phyloP scores from a whole-genome alignment of 1,284 basidiomycete species.

The Pseudozyma tsukubaensis region DNA sequence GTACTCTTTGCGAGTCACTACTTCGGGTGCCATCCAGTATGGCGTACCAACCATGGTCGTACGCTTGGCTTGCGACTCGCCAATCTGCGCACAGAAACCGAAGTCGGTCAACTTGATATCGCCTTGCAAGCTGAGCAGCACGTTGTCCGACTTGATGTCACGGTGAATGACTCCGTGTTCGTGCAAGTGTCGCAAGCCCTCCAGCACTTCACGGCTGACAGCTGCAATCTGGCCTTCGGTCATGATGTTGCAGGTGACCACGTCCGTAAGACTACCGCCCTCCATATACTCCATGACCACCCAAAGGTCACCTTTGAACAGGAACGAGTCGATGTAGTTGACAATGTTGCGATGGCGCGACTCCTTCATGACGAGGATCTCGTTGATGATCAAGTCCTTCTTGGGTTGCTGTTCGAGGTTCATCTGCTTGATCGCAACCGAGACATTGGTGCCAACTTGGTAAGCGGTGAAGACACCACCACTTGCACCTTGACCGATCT shows the following conservation, averaged over 20 bases:
- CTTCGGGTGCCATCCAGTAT: slow-evolving; percentile 99
- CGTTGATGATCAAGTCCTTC: slow-evolving; percentile 99
- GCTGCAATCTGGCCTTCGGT: slow-evolving; percentile 92
- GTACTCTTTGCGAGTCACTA: slow-evolving; percentile 97
- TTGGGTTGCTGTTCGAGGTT: slow-evolving; percentile 99
- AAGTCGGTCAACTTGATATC: slow-evolving; percentile 99
- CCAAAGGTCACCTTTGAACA: slow-evolving; percentile 98
- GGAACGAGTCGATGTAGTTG: slow-evolving; percentile 98
- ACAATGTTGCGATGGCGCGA: slow-evolving; percentile 97
- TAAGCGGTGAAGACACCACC: slow-evolving; percentile 99
- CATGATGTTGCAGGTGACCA: slow-evolving; percentile 97
- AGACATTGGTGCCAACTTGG: slow-evolving; percentile 90
- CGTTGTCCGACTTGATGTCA: slow-evolving; percentile 98
- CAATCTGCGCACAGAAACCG: slow-evolving; percentile 97
- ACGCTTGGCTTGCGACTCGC: slow-evolving; percentile 89
- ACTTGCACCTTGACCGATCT: slow-evolving; percentile 97
- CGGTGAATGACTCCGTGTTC: slow-evolving; percentile 94
- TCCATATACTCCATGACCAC: slow-evolving; percentile 99
- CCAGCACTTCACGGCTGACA: slow-evolving; percentile 87
- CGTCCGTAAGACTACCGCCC: slow-evolving; percentile 87
- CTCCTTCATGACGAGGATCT: slow-evolving; percentile 98
- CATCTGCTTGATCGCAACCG: slow-evolving; percentile 99
- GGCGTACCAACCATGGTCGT: slow-evolving; percentile 99
- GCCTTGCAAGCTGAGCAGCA: slow-evolving; percentile 88
- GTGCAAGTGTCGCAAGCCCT: slow-evolving; percentile 91